Percentiles rank a stretch among this genome's conserved stretches.
Evolutionary conservation across 345 rosid genomes (phyloP).

Genomic region (Sisymbrium altissimum): DNA sequence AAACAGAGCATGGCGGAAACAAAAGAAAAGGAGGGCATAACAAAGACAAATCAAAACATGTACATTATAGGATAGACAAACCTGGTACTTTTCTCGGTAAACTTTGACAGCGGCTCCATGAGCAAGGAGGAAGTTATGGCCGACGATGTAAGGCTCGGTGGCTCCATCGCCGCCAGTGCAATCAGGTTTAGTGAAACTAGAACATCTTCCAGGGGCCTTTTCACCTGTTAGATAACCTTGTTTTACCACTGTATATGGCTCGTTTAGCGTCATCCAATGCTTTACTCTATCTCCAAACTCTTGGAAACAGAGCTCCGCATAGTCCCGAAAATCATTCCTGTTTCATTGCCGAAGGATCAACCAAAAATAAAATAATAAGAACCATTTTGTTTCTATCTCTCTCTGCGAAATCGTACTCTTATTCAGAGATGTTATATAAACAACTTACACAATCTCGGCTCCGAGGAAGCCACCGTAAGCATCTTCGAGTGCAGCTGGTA

Average conservation of each 20-base stretch:
- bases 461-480: constrained; percentile 45
- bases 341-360: constrained; percentile 8
- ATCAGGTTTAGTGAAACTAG: constrained; percentile 24
- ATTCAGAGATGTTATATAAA: no score
- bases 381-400: no score
- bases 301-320: constrained; percentile 43
- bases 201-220: constrained; percentile 39
- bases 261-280: constrained; percentile 44
- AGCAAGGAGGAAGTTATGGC: constrained; percentile 39
- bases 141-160: constrained; percentile 38
- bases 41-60: no score
- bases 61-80: no score
- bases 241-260: constrained; percentile 33
- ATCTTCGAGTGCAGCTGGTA: constrained; percentile 41
- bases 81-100: constrained; percentile 38
- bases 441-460: constrained; percentile 42
- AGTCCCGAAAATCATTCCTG: constrained; percentile 39
- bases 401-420: no score
- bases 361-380: no score
- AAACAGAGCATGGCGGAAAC: not conserved
- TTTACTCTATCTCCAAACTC: constrained; percentile 49
- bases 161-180: constrained; percentile 35
- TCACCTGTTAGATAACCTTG: constrained; percentile 24
- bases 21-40: no score
- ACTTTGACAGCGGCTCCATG: constrained; percentile 41